Conservation (phyloP, 139 green algal species). For the Coelastrella sp. region DNA sequence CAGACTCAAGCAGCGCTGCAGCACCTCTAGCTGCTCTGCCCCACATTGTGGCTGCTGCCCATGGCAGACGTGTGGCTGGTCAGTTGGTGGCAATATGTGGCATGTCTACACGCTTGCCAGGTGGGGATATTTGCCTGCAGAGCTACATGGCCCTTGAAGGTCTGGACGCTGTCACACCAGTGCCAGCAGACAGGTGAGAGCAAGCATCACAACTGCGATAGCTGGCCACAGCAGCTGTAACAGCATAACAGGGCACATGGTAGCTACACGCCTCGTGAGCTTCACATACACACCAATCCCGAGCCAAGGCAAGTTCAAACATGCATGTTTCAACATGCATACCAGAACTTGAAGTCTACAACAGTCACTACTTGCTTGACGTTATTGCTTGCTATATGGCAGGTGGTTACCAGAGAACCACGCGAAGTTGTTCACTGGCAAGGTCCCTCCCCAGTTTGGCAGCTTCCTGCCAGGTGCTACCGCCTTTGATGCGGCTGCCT, state of each 20-base stretch:
- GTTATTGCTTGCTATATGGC: background rate
- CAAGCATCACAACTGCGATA: background rate
- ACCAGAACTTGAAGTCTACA: no score
- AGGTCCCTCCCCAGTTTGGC: slow-evolving; percentile 52
- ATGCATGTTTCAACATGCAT: no score
- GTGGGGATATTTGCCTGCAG: background rate
- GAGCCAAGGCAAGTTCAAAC: no score
- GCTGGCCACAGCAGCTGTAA: background rate
- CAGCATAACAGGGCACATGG: background rate
- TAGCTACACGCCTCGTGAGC: no score
- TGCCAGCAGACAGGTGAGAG: slow-evolving; percentile 31
- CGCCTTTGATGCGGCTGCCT: slow-evolving; percentile 80
- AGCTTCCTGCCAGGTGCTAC: slow-evolving; percentile 55
- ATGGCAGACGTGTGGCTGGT: background rate
- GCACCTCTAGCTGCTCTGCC: background rate
- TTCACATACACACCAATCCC: no score
- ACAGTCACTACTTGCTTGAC: background rate
- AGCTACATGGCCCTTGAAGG: background rate
- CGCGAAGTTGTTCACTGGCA: background rate
- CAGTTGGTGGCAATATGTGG: background rate
- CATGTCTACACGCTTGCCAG: slow-evolving; percentile 1
- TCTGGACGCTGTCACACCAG: background rate
- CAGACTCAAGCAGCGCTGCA: slow-evolving; percentile 8
- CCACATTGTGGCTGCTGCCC: background rate
- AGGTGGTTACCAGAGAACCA: slow-evolving; percentile 13